These are phyloP conservation scores for Corymbia calophylla DNA, from an alignment of 441 rosid species.

Conservation along the genomic window DNA sequence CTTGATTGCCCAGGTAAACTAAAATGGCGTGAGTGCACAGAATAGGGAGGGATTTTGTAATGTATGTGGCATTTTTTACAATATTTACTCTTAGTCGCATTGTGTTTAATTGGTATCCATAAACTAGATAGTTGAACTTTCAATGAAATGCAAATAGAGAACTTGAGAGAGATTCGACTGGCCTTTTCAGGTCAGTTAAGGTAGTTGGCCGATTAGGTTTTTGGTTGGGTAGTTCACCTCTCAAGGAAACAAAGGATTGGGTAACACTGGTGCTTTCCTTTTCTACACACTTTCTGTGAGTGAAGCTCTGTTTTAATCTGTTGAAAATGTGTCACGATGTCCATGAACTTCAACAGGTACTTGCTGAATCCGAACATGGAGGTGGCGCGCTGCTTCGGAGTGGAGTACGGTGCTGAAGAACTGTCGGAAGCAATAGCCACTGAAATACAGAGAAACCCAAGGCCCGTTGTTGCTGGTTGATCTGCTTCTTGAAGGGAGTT, in stretches of 20 bases:
- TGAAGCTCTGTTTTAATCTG: neutral
- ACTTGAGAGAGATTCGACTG: neutral
- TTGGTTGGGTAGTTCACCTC: neutral
- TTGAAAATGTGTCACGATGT: neutral
- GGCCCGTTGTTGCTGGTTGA: neutral
- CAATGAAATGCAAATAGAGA: neutral
- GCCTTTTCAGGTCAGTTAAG: neutral
- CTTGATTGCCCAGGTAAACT: neutral
- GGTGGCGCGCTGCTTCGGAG: slow-evolving; percentile 68
- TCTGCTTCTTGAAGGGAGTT: neutral
- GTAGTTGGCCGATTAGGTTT: neutral
- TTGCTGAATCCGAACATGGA: slow-evolving; percentile 77
- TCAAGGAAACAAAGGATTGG: neutral
- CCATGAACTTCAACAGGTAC: slow-evolving; percentile 37
- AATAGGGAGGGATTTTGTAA: neutral
- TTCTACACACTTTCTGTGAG: neutral
- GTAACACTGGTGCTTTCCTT: neutral
- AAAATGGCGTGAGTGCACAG: neutral
- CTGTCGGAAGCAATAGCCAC: slow-evolving; percentile 45
- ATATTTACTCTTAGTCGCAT: neutral
- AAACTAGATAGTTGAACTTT: neutral
- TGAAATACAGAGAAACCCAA: slow-evolving; percentile 23
- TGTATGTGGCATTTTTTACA: neutral
- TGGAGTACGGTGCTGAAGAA: slow-evolving; percentile 59
- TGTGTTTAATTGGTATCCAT: neutral